These are phyloP conservation scores for Ogataea parapolymorpha DNA, from an alignment of 805 yeast genomes.

Conservation along the genomic window DNA sequence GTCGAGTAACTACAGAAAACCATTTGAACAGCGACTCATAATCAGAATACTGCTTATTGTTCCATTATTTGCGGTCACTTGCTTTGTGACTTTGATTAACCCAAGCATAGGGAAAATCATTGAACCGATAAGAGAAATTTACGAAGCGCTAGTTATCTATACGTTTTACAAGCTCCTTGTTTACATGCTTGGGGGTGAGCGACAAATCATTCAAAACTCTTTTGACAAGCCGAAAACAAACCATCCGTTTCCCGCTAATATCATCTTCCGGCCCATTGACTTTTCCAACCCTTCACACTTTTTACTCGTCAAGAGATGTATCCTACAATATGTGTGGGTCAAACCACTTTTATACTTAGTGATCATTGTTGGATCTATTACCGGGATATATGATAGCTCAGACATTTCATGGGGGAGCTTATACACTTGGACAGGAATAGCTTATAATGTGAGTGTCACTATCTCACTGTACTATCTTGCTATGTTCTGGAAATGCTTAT, in stretches of 20 bases:
- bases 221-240: slow-evolving; percentile 65
- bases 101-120: slow-evolving; percentile 45
- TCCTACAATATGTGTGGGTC: slow-evolving; percentile 92
- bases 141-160: slow-evolving; percentile 94
- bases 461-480: slow-evolving; percentile 82
- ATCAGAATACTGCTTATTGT: slow-evolving; percentile 79
- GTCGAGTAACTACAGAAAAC: slow-evolving; percentile 75
- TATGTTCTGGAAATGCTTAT: slow-evolving; percentile 88
- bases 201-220: slow-evolving; percentile 61
- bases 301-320: slow-evolving; percentile 73
- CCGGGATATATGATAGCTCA: slow-evolving; percentile 50
- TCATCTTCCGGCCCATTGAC: slow-evolving; percentile 58
- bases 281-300: slow-evolving; percentile 84
- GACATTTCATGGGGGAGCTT: slow-evolving; percentile 46
- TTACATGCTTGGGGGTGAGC: slow-evolving; percentile 86
- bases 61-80: slow-evolving; percentile 74
- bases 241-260: slow-evolving; percentile 59
- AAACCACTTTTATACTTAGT: slow-evolving; percentile 76
- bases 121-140: slow-evolving; percentile 82
- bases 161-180: slow-evolving; percentile 85
- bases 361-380: slow-evolving; percentile 43
- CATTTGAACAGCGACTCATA: slow-evolving; percentile 80
- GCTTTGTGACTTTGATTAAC: slow-evolving; percentile 54
- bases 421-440: slow-evolving; percentile 60
- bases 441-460: slow-evolving; percentile 79